Percentiles rank a stretch among this genome's conserved stretches.
phyloP scores from a whole-genome alignment of 441 rosid species.

The Aquilaria agallochum region DNA sequence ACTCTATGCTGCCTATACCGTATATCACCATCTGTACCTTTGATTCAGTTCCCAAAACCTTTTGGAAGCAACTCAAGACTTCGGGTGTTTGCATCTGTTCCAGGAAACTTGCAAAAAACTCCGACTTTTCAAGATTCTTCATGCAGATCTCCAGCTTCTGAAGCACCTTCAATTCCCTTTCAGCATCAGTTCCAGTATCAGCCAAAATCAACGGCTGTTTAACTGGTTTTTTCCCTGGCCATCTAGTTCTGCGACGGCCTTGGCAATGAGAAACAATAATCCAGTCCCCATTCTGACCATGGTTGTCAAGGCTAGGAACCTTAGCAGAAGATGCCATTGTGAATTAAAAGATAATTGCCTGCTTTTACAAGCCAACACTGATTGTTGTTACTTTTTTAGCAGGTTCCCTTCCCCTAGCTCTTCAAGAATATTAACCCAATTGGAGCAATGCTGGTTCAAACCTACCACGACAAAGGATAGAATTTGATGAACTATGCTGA shows the following conservation, averaged over 20 bases:
- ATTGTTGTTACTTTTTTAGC: neutral
- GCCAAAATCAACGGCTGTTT: slow-evolving; percentile 44
- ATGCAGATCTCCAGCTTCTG: slow-evolving; percentile 46
- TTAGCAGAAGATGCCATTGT: slow-evolving; percentile 43
- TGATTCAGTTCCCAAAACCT: slow-evolving; percentile 49
- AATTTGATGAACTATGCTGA: too few species aligned
- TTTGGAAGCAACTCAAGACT: slow-evolving; percentile 28
- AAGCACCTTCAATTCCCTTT: slow-evolving; percentile 45
- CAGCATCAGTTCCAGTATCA: slow-evolving; percentile 38
- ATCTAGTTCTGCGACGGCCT: slow-evolving; percentile 36
- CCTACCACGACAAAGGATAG: too few species aligned
- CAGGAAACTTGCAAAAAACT: slow-evolving; percentile 44
- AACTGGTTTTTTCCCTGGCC: slow-evolving; percentile 15
- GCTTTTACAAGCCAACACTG: neutral
- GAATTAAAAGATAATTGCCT: neutral
- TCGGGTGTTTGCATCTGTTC: slow-evolving; percentile 54
- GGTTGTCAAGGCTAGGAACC: slow-evolving; percentile 19
- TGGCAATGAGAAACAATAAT: slow-evolving; percentile 55
- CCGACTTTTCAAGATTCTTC: slow-evolving; percentile 46
- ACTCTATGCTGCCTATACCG: slow-evolving; percentile 85
- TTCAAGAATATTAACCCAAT: too few species aligned
- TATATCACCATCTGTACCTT: slow-evolving; percentile 63
- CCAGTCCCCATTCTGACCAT: slow-evolving; percentile 54
- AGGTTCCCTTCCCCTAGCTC: too few species aligned
- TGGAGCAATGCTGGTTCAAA: too few species aligned